Base-by-base conservation (phyloP, 257 asterid species). In the Fraxinus cuspidata region DNA sequence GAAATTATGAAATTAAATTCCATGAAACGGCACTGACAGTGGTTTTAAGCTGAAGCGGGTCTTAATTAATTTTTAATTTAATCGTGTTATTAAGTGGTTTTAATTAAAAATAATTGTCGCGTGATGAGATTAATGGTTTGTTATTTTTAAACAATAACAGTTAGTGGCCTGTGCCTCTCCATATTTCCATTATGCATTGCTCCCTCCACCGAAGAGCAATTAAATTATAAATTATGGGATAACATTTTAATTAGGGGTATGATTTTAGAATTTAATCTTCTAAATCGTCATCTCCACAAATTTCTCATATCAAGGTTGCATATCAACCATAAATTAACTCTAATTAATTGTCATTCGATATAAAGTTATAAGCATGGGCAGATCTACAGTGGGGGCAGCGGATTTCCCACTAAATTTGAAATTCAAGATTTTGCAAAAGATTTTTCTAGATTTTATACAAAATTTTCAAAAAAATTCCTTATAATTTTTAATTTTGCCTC, bases 171-270 rank as follows among this genome's bases (percentile, higher is more conserved):
- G 58, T 76, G 34, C 69, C 49, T 72, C 27, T 74, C 60, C 66
- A 64, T 78, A 79, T 76, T 77, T 63, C 84, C 86, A 83, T 76
- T 83, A 79, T 13, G 56, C 56, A 42, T 42, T 42, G 51, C 18
- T 42, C 51, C 51, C 51, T 42, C 51, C 51, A 42, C 18, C 5
- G 16, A 42, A 42, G 51, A 3, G 51, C 4, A 16, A 47, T 42
- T 42, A 42, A 42, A 42, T 42, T 42, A 42, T 42, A 11, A 42
- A 42, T 42, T 42, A 10, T 42, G 49, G 49, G 49, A 11, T 12
- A 1, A 42, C 16, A 2, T 42, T 42, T 40, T 10, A 40, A 40
- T 38, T 38, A 9, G 44, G 13, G 13, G 13, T 10, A 38, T 38
- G 44, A 9, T 38, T 38, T 40, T 40, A 38, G 2, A 38, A 38